Percentiles rank a stretch among this genome's conserved stretches.
These are phyloP conservation scores for Solanum aculeatissimum DNA, from an alignment of 305 asterid species.

Conservation along the genomic window DNA sequence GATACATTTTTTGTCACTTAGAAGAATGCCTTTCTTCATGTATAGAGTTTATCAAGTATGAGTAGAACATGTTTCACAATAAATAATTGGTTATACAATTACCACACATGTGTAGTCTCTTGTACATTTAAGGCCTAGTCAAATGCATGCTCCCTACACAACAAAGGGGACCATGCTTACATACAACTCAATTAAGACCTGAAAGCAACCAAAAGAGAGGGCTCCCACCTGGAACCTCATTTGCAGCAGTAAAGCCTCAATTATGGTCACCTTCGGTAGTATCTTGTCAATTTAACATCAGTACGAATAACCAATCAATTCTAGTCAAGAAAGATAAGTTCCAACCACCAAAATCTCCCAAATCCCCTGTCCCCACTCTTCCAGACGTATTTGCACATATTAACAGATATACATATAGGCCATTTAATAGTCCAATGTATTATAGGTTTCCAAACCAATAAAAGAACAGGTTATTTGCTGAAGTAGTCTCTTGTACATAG, in stretches of 20 bases:
- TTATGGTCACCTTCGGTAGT: neutral
- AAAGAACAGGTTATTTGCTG: neutral
- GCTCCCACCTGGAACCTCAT: neutral
- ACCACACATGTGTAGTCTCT: neutral
- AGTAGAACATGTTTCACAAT: neutral
- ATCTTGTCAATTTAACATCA: neutral
- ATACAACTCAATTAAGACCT: neutral
- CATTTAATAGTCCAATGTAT: neutral
- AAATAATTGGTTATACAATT: neutral
- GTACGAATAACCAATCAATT: neutral
- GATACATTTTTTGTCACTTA: neutral
- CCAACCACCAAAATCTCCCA: neutral
- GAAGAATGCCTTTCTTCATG: neutral
- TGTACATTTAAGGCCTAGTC: neutral
- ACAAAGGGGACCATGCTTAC: neutral
- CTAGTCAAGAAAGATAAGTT: neutral
- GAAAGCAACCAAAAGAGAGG: neutral
- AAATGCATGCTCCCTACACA: neutral
- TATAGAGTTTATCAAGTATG: neutral
- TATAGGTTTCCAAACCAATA: neutral
- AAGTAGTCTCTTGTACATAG: neutral
- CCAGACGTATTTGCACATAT: neutral
- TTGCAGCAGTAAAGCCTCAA: neutral
- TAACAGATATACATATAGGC: neutral
- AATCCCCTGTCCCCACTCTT: neutral